phyloP scores from a whole-genome alignment of 75 land plant genomes.

The Pinus tabuliformis region DNA sequence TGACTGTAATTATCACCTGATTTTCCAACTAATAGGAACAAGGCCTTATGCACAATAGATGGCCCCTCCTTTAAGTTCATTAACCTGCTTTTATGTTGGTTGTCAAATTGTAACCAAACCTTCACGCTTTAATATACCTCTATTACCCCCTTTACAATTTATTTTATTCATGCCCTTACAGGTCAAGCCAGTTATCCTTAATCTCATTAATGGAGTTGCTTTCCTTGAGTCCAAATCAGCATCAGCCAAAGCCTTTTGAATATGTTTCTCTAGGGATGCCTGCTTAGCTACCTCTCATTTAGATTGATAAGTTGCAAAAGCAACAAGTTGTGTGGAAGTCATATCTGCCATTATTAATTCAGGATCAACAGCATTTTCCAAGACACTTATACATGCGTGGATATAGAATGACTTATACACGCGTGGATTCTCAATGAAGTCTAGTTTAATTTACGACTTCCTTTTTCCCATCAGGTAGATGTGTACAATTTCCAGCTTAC shows the following conservation, averaged over 20 bases:
- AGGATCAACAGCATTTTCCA: constrained; percentile 75
- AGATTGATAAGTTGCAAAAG: constrained; percentile 58
- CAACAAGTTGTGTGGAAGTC: constrained; percentile 69
- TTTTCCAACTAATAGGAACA: no score
- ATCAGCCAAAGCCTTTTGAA: constrained; percentile 54
- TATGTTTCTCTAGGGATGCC: constrained; percentile 36
- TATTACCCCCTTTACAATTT: background rate
- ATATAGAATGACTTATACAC: no score
- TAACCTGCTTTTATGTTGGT: no score
- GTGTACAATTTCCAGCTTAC: no score
- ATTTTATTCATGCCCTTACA: constrained; percentile 5
- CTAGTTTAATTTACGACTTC: no score
- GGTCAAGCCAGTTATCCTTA: constrained; percentile 58
- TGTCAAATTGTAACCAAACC: constrained; percentile 57
- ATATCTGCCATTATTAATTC: constrained; percentile 49
- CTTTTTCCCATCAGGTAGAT: no score
- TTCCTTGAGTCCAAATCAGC: constrained; percentile 62
- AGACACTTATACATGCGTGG: no score
- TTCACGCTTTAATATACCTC: constrained; percentile 19
- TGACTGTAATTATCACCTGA: no score
- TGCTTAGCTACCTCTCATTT: constrained; percentile 56
- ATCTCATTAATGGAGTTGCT: constrained; percentile 62
- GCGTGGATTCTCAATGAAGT: no score
- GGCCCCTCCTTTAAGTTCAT: no score
- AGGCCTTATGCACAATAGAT: no score